These are phyloP conservation scores for Arthrobotrys pseudoclavata DNA, from an alignment of 2,329 filamentous ascomycete species.

Conservation along the genomic window DNA sequence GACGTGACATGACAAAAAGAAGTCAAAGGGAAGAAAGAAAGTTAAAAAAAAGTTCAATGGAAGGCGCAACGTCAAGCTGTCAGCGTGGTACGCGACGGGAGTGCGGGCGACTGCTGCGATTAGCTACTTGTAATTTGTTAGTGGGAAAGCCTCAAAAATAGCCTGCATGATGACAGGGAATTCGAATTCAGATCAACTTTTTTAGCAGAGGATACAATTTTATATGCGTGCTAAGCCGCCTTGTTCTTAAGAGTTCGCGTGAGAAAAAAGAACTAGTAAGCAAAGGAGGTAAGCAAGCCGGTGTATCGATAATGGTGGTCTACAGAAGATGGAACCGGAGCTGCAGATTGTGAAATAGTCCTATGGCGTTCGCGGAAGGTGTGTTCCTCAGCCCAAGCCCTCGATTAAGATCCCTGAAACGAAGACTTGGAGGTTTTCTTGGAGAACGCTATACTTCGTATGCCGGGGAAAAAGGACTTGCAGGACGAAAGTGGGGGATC, in stretches of 20 bases:
- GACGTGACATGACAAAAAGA: background rate
- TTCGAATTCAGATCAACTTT: background rate
- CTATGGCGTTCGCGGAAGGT: conserved; percentile 37
- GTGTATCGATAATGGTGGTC: conserved; percentile 8
- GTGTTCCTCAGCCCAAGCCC: conserved; percentile 43
- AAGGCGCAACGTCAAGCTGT: conserved; percentile 41
- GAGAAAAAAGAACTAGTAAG: background rate
- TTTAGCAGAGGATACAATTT: background rate
- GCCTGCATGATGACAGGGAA: conserved; percentile 17
- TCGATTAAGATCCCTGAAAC: conserved; percentile 57
- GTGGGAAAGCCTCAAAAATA: conserved; percentile 23
- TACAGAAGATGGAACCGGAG: conserved; percentile 11
- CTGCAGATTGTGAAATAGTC: conserved; percentile 24
- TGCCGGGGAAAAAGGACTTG: background rate
- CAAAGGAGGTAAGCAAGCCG: background rate
- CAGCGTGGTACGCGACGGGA: conserved; percentile 27
- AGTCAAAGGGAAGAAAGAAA: background rate
- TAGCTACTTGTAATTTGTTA: background rate
- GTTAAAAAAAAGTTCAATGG: background rate
- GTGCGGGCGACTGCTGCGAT: conserved; percentile 3
- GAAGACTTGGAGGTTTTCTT: conserved; percentile 19
- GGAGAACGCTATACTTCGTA: background rate
- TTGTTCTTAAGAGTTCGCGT: background rate
- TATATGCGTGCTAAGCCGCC: conserved; percentile 8
- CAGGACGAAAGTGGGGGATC: conserved; percentile 1